A percentile compares a stretch with the other conserved stretches of the same genome.
phyloP scores from a whole-genome alignment of 2,329 filamentous ascomycete genomes.

The Coniochaeta sp. region DNA sequence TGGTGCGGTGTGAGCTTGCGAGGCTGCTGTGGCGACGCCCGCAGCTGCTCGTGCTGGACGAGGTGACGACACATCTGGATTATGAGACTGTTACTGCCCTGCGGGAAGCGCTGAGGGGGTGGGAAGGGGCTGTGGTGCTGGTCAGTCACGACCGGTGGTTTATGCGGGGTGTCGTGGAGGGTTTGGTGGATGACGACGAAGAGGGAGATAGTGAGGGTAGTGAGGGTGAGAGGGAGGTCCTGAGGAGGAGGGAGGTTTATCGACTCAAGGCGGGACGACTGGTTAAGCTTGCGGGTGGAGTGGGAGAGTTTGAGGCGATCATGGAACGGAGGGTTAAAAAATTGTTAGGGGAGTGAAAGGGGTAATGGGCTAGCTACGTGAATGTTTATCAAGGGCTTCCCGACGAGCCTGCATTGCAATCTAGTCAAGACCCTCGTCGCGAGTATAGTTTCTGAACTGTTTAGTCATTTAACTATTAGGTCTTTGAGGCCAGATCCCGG shows the following conservation, averaged over 20 bases:
- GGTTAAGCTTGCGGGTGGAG: slow-evolving; percentile 47
- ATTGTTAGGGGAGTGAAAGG: slow-evolving; percentile 19
- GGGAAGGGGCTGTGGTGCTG: slow-evolving; percentile 67
- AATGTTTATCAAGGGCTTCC: too few species aligned
- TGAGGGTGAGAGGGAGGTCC: slow-evolving; percentile 36
- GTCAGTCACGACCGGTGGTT: slow-evolving; percentile 82
- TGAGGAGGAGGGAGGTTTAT: slow-evolving; percentile 49
- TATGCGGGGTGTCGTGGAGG: slow-evolving; percentile 65
- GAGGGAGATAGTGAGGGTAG: slow-evolving; percentile 29
- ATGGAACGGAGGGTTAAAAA: slow-evolving; percentile 51
- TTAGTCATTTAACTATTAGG: too few species aligned
- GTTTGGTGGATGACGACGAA: slow-evolving; percentile 33
- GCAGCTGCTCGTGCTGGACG: slow-evolving; percentile 69
- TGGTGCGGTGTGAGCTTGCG: slow-evolving; percentile 59
- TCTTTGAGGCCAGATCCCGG: too few species aligned
- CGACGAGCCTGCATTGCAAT: too few species aligned
- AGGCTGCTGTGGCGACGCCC: slow-evolving; percentile 60
- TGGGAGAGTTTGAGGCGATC: slow-evolving; percentile 56
- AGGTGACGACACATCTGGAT: slow-evolving; percentile 79
- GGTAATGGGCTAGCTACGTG: too few species aligned
- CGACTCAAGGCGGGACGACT: slow-evolving; percentile 51
- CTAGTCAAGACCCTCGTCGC: too few species aligned
- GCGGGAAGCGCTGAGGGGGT: slow-evolving; percentile 55
- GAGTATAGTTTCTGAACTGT: too few species aligned
- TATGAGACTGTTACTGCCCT: slow-evolving; percentile 72